These are phyloP conservation scores for Nannochloropsis salina DNA, from an alignment of 108 stramenopile genomes.

Conservation along the genomic window DNA sequence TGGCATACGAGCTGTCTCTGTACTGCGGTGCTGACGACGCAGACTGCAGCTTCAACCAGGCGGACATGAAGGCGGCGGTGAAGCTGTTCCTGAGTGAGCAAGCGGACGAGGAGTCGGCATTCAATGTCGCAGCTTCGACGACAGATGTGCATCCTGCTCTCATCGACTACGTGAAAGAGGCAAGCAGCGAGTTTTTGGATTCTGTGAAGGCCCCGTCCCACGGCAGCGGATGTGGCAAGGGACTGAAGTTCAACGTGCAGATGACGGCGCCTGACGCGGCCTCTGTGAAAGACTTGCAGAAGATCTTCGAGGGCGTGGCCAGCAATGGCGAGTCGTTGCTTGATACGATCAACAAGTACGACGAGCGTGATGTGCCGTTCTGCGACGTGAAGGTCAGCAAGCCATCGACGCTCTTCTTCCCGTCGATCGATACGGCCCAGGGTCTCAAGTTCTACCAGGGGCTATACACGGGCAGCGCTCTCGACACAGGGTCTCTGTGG, in stretches of 20 bases:
- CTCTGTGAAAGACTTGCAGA: not conserved
- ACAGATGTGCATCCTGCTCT: not conserved
- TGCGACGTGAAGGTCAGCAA: not conserved
- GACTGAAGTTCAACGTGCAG: not conserved
- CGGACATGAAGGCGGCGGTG: not conserved
- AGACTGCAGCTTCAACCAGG: conserved; percentile 7
- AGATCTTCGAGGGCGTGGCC: not conserved
- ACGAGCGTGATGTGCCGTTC: not conserved
- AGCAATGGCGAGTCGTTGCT: not conserved
- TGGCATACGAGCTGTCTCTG: not conserved
- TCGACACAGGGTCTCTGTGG: not conserved
- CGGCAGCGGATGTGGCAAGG: not conserved
- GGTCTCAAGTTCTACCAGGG: not conserved
- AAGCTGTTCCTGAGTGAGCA: not conserved
- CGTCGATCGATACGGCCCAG: not conserved
- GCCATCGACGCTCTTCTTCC: not conserved
- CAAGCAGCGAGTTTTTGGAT: not conserved
- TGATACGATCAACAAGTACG: not conserved
- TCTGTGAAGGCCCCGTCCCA: not conserved
- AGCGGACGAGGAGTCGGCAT: not conserved
- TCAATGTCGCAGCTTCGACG: not conserved
- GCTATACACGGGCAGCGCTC: not conserved
- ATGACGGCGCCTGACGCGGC: not conserved
- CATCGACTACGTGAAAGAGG: not conserved
- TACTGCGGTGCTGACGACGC: not conserved